These are phyloP conservation scores for Lepidium didymum DNA, from an alignment of 345 rosid genomes.

Conservation along the genomic window DNA sequence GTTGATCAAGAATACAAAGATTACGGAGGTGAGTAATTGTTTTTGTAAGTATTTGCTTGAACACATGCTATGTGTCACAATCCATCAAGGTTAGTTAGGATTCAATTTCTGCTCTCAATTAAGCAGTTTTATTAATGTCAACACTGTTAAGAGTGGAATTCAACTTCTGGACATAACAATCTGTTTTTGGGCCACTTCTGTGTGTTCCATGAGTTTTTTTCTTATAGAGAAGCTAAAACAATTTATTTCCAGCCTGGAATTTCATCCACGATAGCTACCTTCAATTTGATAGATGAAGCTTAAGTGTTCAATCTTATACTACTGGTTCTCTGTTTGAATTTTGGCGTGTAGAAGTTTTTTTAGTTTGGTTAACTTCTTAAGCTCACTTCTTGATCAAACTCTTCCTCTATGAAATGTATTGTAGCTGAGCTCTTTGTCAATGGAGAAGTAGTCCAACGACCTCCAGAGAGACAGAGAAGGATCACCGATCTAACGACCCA, in stretches of 20 bases:
- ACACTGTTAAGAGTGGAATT: not conserved
- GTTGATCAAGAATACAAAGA: slow-evolving; percentile 75
- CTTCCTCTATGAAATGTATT: not conserved
- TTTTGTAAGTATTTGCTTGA: not conserved
- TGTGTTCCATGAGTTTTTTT: not conserved
- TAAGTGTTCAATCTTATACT: not conserved
- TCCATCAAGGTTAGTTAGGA: too few species aligned
- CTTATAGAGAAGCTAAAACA: not conserved
- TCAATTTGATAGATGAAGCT: not conserved
- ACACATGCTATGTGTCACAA: not conserved
- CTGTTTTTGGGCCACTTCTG: not conserved
- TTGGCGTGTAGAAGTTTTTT: not conserved
- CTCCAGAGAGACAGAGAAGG: slow-evolving; percentile 90
- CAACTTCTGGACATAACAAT: not conserved
- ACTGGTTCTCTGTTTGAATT: not conserved
- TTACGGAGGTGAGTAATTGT: slow-evolving; percentile 60
- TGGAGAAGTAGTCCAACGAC: slow-evolving; percentile 83
- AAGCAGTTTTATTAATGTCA: not conserved
- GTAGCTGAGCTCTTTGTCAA: slow-evolving; percentile 85
- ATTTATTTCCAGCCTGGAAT: not conserved
- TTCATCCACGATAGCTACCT: not conserved
- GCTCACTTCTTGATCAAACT: not conserved
- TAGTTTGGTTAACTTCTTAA: not conserved
- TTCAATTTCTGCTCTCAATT: not conserved
- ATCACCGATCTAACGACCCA: slow-evolving; percentile 82